Evolutionary conservation across 1,139 yeast species (phyloP), one percentile per base, ranked within the genome.

Genomic region (Suhomyces maxii): DNA sequence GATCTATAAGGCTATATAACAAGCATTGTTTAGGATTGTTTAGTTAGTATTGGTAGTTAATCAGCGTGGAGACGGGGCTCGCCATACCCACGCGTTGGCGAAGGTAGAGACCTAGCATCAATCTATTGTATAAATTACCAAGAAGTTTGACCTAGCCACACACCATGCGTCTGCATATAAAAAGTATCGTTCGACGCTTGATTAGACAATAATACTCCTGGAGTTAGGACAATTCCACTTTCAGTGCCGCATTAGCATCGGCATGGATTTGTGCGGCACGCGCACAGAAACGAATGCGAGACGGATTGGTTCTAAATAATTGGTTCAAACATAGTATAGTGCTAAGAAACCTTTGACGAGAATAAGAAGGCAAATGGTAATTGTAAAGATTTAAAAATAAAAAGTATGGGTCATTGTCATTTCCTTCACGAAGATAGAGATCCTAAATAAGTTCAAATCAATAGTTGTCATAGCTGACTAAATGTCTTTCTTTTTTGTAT

Each of bases 121-220:
- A 36, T 7, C n/a, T 23, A 32, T 13, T 12, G 35, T 23, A 33
- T 18, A 39, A 14, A 31, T 12, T 33, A 36, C 30, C 28, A 13
- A 32, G 10, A 34, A 10, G 36, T 39, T 23, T 18, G 4, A 18
- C 23, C 23, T n/a, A 18, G 6, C 6, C 23, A 18, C 6, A 4
- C 23, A 18, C 23, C 23, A 11, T 35, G 26, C 26, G 28, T 23
- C 26, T 34, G 34, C 34, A 30, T 28, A 26, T 25, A 40, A 28
- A 18, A 26, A 34, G 35, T 28, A 35, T 40, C 42, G 42, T 35
- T 40, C 39, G 42, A 40, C 42, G 42, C 36, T 40, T 35, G 13
- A 34, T 11, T 39, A 25, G 36, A 11, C 30, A 38, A 12, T 30
- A 38, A 30, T 38, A 30, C 34, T 26, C 34, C 26, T 26, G 38